A percentile compares a stretch with the other conserved stretches of the same genome.
Evolutionary conservation across 306 rosid genomes (phyloP).

Genomic region (Argentina anserina): DNA sequence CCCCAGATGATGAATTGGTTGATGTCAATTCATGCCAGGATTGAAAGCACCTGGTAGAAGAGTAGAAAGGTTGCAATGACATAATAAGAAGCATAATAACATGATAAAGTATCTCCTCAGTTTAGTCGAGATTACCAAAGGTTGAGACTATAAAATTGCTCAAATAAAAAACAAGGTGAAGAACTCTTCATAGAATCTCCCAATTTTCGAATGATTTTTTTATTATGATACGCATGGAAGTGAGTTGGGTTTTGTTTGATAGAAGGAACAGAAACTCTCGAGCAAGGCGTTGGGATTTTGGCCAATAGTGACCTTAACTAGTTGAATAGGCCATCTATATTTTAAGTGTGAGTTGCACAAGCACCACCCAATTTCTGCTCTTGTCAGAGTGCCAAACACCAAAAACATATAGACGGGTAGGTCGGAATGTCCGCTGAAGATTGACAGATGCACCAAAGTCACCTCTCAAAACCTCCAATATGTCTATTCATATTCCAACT

Average conservation of each 20-base stretch:
- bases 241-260: neutral
- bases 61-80: too few relatives aligned
- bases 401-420: conserved; percentile 27
- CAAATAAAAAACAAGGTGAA: too few relatives aligned
- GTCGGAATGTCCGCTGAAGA: conserved; percentile 42
- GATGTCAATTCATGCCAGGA: too few relatives aligned
- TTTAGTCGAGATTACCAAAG: too few relatives aligned
- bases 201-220: neutral
- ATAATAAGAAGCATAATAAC: too few relatives aligned
- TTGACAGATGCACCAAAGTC: neutral
- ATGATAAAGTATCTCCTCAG: too few relatives aligned
- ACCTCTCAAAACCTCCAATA: neutral
- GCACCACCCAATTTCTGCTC: neutral
- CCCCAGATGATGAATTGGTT: too few relatives aligned
- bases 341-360: neutral
- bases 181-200: too few relatives aligned
- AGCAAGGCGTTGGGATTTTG: neutral
- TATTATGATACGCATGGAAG: neutral
- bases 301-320: neutral
- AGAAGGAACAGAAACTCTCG: neutral
- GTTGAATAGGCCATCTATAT: neutral
- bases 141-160: too few relatives aligned
- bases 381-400: neutral
- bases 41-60: too few relatives aligned
- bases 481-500: conserved; percentile 7